Conservation (phyloP, 2,329 filamentous ascomycete species). For the Chaetomium sp. region DNA sequence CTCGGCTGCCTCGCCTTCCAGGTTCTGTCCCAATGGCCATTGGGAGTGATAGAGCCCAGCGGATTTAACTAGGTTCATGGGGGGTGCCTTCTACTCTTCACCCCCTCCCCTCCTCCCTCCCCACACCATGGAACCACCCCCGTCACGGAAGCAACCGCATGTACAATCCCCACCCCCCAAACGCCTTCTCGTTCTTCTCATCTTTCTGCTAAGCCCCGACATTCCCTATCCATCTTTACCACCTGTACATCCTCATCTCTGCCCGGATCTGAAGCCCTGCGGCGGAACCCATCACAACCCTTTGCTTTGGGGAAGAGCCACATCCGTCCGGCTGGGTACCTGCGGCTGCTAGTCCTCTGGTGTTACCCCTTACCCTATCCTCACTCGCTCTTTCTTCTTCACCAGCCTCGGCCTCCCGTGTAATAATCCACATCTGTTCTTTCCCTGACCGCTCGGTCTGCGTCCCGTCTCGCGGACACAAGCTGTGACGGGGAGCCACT, state of each 20-base stretch:
- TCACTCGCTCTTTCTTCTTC: constrained; percentile 10
- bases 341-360: constrained; percentile 4
- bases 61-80: too few species aligned
- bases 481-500: not conserved
- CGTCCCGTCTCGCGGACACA: not conserved
- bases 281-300: not conserved
- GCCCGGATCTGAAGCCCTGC: not conserved
- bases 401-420: constrained; percentile 1
- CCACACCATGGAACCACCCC: not conserved
- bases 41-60: too few species aligned
- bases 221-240: not conserved
- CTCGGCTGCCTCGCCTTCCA: too few species aligned
- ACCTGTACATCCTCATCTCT: not conserved
- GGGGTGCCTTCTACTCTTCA: not conserved
- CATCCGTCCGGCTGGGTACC: not conserved
- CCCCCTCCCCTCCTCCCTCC: not conserved
- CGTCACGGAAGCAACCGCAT: constrained; percentile 1
- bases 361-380: not conserved
- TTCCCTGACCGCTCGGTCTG: not conserved
- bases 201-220: not conserved
- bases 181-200: not conserved
- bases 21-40: too few species aligned
- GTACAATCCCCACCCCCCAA: not conserved
- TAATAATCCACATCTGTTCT: not conserved
- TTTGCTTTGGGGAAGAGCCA: not conserved